Percentiles rank a stretch among this genome's conserved stretches.
Conservation (phyloP, 257 asterid genomes). For the Ballota nigra region DNA sequence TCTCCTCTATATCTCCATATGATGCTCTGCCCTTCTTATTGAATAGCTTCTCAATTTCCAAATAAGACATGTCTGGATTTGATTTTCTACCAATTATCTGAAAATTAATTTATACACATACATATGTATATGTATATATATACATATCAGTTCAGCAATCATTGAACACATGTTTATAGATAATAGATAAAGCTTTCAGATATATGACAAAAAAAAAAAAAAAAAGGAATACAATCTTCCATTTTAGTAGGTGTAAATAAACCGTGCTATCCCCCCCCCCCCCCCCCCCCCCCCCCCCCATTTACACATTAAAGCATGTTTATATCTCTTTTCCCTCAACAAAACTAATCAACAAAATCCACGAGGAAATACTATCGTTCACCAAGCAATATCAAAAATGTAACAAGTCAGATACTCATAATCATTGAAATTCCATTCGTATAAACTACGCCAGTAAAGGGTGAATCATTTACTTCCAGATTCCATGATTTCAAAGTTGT, state of each 20-base stretch:
- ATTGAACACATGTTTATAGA: not conserved
- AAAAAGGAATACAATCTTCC: not conserved
- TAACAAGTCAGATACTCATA: not conserved
- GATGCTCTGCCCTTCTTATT: conserved; percentile 48
- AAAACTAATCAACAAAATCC: not conserved
- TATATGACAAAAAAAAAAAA: no score
- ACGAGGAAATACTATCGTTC: not conserved
- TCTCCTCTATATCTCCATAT: conserved; percentile 49
- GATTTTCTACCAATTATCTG: conserved; percentile 84
- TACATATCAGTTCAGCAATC: not conserved
- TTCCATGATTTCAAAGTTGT: not conserved
- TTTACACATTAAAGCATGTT: no score
- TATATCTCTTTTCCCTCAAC: not conserved
- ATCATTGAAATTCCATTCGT: not conserved
- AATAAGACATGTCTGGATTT: conserved; percentile 68
- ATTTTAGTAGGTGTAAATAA: no score
- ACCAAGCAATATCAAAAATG: conserved; percentile 13
- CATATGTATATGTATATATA: no score
- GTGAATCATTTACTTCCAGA: not conserved
- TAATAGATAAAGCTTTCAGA: not conserved
- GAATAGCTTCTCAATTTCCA: conserved; percentile 72
- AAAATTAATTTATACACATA: no score
- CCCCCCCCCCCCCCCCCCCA: no score
- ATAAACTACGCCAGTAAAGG: not conserved
- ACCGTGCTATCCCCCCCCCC: no score